Evolutionary conservation across 1,139 yeast genomes (phyloP).

Genomic region (Hemisphaericaspora xylofermentans): DNA sequence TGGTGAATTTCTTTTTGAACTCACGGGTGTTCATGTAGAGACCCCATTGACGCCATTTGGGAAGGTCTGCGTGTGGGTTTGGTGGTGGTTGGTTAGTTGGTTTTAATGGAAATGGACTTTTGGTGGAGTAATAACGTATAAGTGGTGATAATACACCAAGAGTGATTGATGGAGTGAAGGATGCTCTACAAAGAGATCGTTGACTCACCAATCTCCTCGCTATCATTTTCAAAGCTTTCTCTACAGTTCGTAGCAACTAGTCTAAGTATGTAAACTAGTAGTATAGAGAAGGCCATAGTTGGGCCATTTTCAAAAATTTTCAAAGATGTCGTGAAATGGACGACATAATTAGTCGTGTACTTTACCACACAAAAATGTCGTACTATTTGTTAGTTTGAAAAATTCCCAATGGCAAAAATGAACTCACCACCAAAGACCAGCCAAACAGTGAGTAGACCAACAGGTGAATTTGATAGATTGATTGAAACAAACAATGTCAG

Average conservation of each 20-base stretch:
- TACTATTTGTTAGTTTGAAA: background rate
- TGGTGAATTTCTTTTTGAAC: conserved; percentile 41
- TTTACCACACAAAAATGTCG: background rate
- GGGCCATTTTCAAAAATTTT: background rate
- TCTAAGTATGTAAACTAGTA: too few species aligned
- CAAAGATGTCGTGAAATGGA: background rate
- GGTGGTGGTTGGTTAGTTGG: conserved; percentile 21
- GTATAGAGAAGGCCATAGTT: too few species aligned
- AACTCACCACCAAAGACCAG: background rate
- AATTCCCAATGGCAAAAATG: background rate
- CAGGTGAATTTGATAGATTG: background rate
- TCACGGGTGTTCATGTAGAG: conserved; percentile 35
- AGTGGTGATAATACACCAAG: background rate
- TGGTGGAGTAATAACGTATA: conserved; percentile 18
- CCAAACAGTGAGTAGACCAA: background rate
- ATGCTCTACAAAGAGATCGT: background rate
- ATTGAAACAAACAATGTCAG: conserved; percentile 14
- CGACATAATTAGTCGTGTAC: background rate
- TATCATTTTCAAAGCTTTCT: background rate
- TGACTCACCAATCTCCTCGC: conserved; percentile 4
- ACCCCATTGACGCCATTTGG: conserved; percentile 44
- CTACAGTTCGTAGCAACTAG: background rate
- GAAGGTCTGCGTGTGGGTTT: conserved; percentile 26
- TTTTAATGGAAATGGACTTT: conserved; percentile 35
- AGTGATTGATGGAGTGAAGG: too few species aligned